Evolutionary conservation across 1,284 basidiomycete species (phyloP).

Genomic region (Macrocystidia cucumis): DNA sequence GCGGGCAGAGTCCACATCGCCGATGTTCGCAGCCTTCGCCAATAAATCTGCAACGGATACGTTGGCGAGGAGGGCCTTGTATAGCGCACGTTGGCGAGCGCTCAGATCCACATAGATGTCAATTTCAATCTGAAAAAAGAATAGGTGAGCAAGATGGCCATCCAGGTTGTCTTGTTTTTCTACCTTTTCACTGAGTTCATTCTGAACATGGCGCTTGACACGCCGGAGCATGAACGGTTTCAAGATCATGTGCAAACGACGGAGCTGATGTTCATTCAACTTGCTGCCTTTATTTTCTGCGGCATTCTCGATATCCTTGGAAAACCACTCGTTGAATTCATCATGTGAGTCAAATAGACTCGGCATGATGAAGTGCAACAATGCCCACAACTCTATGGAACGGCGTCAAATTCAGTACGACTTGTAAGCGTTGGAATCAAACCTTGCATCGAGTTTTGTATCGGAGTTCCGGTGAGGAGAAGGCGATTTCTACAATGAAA

Average conservation of each 20-base stretch:
- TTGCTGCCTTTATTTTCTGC: slow-evolving; percentile 87
- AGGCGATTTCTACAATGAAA: slow-evolving; percentile 97
- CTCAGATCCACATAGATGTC: slow-evolving; percentile 95
- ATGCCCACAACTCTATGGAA: slow-evolving; percentile 89
- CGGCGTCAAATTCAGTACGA: slow-evolving; percentile 5
- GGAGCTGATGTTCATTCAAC: slow-evolving; percentile 93
- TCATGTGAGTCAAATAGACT: slow-evolving; percentile 98
- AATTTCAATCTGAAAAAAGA: slow-evolving; percentile 74
- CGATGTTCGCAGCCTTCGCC: slow-evolving; percentile 85
- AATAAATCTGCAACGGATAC: slow-evolving; percentile 94
- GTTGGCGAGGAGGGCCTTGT: slow-evolving; percentile 85
- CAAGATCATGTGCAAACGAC: slow-evolving; percentile 96
- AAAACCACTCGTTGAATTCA: slow-evolving; percentile 99
- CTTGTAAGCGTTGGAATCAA: slow-evolving; percentile 13
- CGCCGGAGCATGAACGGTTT: slow-evolving; percentile 99
- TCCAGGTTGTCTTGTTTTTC: slow-evolving; percentile 4
- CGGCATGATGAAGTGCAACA: slow-evolving; percentile 99
- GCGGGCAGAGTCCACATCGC: slow-evolving; percentile 85
- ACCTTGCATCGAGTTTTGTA: slow-evolving; percentile 99
- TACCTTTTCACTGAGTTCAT: slow-evolving; percentile 99
- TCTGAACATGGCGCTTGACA: slow-evolving; percentile 98
- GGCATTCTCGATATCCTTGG: slow-evolving; percentile 97
- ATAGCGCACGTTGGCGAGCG: slow-evolving; percentile 89
- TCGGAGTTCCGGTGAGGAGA: slow-evolving; percentile 94
- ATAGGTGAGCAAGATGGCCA: slow-evolving; percentile 3